Percentiles rank a stretch among this genome's conserved stretches.
Evolutionary conservation across 352 stramenopile genomes (phyloP).

Genomic region (Aphanomyces invadans): DNA sequence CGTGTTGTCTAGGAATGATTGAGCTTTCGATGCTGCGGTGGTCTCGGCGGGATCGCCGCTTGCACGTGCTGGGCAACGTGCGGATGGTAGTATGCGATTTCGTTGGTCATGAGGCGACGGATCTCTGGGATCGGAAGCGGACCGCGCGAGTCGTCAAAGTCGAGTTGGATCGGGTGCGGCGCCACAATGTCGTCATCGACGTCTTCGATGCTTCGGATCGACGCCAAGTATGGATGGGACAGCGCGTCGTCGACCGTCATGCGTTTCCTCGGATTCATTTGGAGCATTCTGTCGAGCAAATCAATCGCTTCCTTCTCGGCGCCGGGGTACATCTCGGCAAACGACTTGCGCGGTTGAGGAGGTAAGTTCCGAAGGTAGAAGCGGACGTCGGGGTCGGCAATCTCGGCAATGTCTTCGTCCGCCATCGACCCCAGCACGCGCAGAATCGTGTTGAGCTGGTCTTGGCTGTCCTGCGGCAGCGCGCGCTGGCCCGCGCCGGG

Average conservation of each 20-base stretch:
- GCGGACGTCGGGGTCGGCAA: slow-evolving; percentile 75
- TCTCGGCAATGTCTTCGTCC: slow-evolving; percentile 77
- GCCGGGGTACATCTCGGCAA: slow-evolving; percentile 79
- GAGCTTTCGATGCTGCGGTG: slow-evolving; percentile 9
- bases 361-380: slow-evolving; percentile 73
- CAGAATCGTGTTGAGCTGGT: slow-evolving; percentile 84
- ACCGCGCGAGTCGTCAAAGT: slow-evolving; percentile 69
- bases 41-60: neutral
- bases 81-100: slow-evolving; percentile 76
- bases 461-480: slow-evolving; percentile 72
- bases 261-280: slow-evolving; percentile 79
- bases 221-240: slow-evolving; percentile 76
- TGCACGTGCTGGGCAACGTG: slow-evolving; percentile 5
- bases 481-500: slow-evolving; percentile 60
- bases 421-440: slow-evolving; percentile 81
- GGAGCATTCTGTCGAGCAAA: slow-evolving; percentile 72
- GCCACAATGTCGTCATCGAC: slow-evolving; percentile 65
- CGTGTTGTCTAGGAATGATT: neutral
- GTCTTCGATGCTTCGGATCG: slow-evolving; percentile 68
- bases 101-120: slow-evolving; percentile 66
- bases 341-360: slow-evolving; percentile 52
- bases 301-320: slow-evolving; percentile 76
- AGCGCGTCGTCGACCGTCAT: slow-evolving; percentile 72
- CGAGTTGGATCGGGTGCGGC: slow-evolving; percentile 67
- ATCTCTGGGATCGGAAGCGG: slow-evolving; percentile 77